Evolutionary conservation across 2,329 filamentous ascomycete species (phyloP), one percentile per base, ranked within the genome.

Genomic region (Endoconidiophora laricicola): DNA sequence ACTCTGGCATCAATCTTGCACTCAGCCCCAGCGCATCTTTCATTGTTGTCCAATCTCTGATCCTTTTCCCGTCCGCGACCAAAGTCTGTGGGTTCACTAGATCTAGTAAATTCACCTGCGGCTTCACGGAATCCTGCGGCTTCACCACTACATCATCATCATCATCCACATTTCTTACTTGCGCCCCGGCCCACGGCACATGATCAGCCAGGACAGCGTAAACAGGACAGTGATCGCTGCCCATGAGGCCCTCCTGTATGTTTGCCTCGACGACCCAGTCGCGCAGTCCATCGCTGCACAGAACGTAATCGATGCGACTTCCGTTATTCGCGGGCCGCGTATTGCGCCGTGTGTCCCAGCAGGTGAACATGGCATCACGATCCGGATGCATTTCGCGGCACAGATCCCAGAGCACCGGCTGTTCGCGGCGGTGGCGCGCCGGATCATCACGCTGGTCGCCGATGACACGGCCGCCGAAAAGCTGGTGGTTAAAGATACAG

Each of bases 201-300:
- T 88, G 77, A 16, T 79, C 47, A n/a, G 16, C 77, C 22, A 93
- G 69, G 2, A 74, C 72, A 1, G 81, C 86, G 62, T 83, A 96
- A 1, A 96, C 90, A 0, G 91, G 91, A 58, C 91, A 98, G 63
- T 98, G 91, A 60, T 98, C 91, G 1, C 90, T 96, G 0, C 91
- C 91, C 73, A 94, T 82, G 20, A 96, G 67, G 0, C 88, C 88
- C 63, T 94, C 86, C 61, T 96, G 91, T 29, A 96, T 96, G 58
- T 95, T 80, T 5, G 86, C 77, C 41, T 80, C 76, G 23, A 68
- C 69, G 58, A 94, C 83, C 86, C 88, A 95, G 47, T 74, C 67
- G 58, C 80, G 83, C 69, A 94, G 83, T 36, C 76, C 74, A 39
- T 81, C 70, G 56, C 79, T 91, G 61, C 86, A 94, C 3, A 96